These are phyloP conservation scores for Macaranga tanarius DNA, from an alignment of 441 rosid species.

Conservation along the genomic window DNA sequence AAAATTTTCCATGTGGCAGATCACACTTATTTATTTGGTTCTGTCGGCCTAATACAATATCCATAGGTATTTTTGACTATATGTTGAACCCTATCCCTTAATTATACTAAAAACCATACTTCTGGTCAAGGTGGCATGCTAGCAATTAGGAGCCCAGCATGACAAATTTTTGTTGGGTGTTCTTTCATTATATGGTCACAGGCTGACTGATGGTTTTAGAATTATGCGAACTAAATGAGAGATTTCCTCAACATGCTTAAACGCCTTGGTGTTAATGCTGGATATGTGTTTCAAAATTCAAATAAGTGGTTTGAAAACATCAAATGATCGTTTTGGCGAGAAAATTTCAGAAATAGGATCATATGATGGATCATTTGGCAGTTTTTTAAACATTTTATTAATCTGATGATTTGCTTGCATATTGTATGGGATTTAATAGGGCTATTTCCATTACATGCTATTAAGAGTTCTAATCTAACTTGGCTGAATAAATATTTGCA, in stretches of 20 bases:
- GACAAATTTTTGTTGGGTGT: not conserved
- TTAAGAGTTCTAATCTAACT: not conserved
- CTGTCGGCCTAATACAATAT: constrained; percentile 9
- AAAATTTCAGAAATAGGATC: constrained; percentile 11
- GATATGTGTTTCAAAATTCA: not conserved
- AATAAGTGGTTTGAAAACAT: not conserved
- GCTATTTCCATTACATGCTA: not conserved
- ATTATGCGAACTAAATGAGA: not conserved
- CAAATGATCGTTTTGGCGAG: not conserved
- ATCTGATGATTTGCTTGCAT: not conserved
- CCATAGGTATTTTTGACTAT: not conserved
- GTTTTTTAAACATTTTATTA: not conserved
- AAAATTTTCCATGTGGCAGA: constrained; percentile 6
- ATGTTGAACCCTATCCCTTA: not conserved
- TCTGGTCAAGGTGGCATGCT: not conserved
- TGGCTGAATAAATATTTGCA: not conserved
- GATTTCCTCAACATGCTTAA: not conserved
- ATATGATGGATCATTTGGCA: not conserved
- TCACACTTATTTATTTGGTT: not conserved
- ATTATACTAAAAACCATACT: not conserved
- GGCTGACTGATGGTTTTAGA: not conserved
- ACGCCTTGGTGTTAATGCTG: not conserved
- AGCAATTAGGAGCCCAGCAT: not conserved
- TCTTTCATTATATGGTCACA: not conserved
- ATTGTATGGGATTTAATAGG: not conserved